These are phyloP conservation scores for Lepidium didymum DNA, from an alignment of 345 rosid genomes.

Conservation along the genomic window DNA sequence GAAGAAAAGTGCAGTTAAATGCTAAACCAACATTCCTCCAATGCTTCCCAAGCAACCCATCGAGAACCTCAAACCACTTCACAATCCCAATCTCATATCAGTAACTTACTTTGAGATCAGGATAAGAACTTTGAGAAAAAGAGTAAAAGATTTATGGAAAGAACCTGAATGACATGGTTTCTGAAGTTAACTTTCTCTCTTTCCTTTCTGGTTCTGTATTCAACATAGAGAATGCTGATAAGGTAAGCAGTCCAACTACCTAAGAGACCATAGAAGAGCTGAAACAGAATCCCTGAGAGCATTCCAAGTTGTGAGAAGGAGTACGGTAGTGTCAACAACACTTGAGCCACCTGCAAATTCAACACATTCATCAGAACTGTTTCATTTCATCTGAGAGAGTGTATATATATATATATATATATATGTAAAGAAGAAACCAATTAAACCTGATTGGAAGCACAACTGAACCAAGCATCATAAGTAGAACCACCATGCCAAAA, in stretches of 20 bases:
- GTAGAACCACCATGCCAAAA: conserved; percentile 98
- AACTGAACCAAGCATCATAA: conserved; percentile 99
- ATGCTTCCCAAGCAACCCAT: conserved; percentile 91
- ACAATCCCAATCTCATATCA: background rate
- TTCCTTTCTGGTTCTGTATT: conserved; percentile 93
- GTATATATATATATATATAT: background rate
- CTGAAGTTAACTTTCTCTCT: conserved; percentile 96
- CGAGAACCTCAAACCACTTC: conserved; percentile 99
- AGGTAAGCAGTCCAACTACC: conserved; percentile 99
- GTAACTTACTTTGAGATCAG: too few species aligned
- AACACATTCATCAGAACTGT: background rate
- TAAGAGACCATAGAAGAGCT: conserved; percentile 83
- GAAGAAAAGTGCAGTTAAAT: conserved; percentile 96
- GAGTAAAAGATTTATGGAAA: background rate
- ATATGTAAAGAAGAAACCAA: background rate
- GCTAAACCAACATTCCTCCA: conserved; percentile 99
- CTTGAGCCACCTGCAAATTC: conserved; percentile 88
- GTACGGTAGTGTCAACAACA: conserved; percentile 89
- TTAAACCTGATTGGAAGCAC: conserved; percentile 85
- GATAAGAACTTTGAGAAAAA: background rate
- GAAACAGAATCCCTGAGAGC: conserved; percentile 89
- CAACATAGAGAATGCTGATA: conserved; percentile 86
- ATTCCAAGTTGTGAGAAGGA: conserved; percentile 98
- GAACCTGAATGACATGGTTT: conserved; percentile 95
- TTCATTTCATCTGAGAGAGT: background rate